Percentiles rank a stretch among this genome's conserved stretches.
Conservation (phyloP, 495 filamentous ascomycete species). For the Tuber microsphaerosporum region DNA sequence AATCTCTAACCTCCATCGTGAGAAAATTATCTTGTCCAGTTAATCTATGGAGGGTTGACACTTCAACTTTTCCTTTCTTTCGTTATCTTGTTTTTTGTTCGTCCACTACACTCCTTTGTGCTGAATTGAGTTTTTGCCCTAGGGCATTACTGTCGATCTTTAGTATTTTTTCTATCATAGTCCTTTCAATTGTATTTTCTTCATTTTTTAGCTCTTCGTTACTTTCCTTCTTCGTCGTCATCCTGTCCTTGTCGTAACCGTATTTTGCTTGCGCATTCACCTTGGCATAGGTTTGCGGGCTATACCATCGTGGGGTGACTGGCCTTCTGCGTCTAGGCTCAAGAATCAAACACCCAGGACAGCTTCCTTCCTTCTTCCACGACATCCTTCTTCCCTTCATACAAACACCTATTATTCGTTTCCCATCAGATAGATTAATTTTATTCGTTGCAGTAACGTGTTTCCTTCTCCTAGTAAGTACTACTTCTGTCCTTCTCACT, state of each 20-base stretch:
- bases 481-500: neutral
- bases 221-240: slow-evolving; percentile 8
- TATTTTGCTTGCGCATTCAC: neutral
- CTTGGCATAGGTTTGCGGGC: neutral
- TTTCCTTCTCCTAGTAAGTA: neutral
- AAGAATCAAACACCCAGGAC: neutral
- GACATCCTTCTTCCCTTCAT: neutral
- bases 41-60: neutral
- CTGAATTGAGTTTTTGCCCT: slow-evolving; percentile 10
- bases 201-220: slow-evolving; percentile 5
- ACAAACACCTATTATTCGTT: neutral
- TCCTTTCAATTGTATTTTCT: slow-evolving; percentile 5
- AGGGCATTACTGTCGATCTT: slow-evolving; percentile 14
- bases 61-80: slow-evolving; percentile 16
- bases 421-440: neutral
- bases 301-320: neutral
- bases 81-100: slow-evolving; percentile 6
- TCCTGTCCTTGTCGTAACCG: slow-evolving; percentile 8
- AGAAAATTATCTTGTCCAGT: neutral
- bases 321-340: neutral
- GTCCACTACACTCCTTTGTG: slow-evolving; percentile 5
- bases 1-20: neutral
- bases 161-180: slow-evolving; percentile 16
- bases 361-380: neutral
- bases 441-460: neutral